Evolutionary conservation across 345 rosid species (phyloP), one percentile per base, ranked within the genome.

Genomic region (Psidium friedrichsthalianum): DNA sequence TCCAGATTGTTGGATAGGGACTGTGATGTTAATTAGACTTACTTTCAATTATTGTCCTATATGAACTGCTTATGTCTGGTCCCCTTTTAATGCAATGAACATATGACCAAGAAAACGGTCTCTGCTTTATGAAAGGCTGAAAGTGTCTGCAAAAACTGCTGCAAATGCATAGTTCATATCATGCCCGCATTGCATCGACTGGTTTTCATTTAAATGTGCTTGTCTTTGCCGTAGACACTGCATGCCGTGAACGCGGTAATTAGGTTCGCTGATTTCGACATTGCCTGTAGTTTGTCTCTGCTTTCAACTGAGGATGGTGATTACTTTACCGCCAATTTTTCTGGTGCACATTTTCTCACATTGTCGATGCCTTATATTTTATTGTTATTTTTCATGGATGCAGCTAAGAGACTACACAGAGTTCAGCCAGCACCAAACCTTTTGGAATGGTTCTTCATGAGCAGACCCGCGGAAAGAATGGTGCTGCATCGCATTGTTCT

Each of bases 81-180:
- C n/a, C 59, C 12, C 7, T 56, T 69, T 86, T 53, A 11, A 54
- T 89, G 90, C 92, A 96, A 98, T 91, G 94, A 89, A 84, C 88
- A 42, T 93, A 93, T 93, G 98, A 98, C 22, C 92, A 93, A 82
- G 99, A 93, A 87, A 91, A 95, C 87, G 91, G 93, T 64, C 97
- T 97, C 86, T 97, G 95, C 95, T 94, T 95, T 88, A 92, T 93
- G 42, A 40, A 40, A 40, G 42, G 42, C 42, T 5, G 99, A 96
- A n/a, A 91, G 95, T 98, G 78, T 97, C 98, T 47, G 99, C 99
- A 8, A 97, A 97, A 91, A 94, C 98, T 49, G 98, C 98, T 15
- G 53, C 90, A 64, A 97, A 97, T 78, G 53, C 29, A 22, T 59
- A 56, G 4, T 56, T 53, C 14, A 0, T 57, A 58, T 11, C 64